Conservation (phyloP, 2,329 filamentous ascomycete species). For the Botrytis medusae region DNA sequence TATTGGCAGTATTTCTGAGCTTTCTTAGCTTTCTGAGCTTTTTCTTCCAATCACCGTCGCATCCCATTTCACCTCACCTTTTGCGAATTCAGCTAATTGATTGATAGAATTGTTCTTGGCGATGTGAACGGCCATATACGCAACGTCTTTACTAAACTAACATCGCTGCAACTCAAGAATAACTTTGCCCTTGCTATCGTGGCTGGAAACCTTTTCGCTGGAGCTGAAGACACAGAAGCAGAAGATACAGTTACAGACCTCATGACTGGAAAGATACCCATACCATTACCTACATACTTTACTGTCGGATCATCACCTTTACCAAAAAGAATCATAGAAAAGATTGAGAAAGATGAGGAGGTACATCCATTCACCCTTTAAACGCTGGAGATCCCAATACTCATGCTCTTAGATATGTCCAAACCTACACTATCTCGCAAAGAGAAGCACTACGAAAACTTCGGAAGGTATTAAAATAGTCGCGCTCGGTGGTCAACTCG, state of each 20-base stretch:
- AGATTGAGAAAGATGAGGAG: slow-evolving; percentile 68
- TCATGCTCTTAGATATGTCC: slow-evolving; percentile 61
- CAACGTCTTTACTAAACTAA: slow-evolving; percentile 75
- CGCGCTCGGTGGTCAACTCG: slow-evolving; percentile 74
- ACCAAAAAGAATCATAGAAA: slow-evolving; percentile 68
- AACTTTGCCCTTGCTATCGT: slow-evolving; percentile 83
- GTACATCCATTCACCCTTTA: slow-evolving; percentile 38
- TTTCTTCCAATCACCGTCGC: background rate
- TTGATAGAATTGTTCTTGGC: slow-evolving; percentile 62
- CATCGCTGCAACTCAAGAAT: slow-evolving; percentile 81
- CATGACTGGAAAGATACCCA: slow-evolving; percentile 66
- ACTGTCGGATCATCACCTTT: slow-evolving; percentile 73
- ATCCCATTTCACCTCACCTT: background rate
- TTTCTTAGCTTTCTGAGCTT: background rate
- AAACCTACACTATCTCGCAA: slow-evolving; percentile 66
- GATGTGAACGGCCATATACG: slow-evolving; percentile 77
- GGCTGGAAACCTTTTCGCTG: slow-evolving; percentile 79
- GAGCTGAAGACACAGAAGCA: slow-evolving; percentile 60
- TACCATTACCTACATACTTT: slow-evolving; percentile 89
- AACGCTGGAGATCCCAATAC: slow-evolving; percentile 8
- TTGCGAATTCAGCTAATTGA: slow-evolving; percentile 23
- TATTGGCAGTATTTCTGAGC: background rate
- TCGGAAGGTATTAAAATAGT: slow-evolving; percentile 86
- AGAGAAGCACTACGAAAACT: slow-evolving; percentile 68
- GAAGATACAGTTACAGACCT: slow-evolving; percentile 61